Base-by-base conservation (phyloP, 371 early-diverging fungal genomes). In the Mortierella sp. region DNA sequence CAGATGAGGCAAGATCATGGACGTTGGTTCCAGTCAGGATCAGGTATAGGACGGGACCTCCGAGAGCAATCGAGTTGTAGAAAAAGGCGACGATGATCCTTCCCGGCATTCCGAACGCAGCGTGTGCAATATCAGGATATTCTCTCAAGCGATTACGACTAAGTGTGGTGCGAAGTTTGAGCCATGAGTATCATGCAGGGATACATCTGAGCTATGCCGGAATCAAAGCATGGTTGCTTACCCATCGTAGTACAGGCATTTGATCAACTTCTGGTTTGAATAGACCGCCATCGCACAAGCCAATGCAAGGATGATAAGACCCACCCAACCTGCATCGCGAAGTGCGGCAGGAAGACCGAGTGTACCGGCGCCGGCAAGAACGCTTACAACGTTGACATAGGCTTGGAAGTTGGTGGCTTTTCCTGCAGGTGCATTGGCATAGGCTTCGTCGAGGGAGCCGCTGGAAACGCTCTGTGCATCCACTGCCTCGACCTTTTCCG, bases 301-400 rank as follows among this genome's bases (percentile, higher is more conserved):
- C 27, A 95, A 80, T 17, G 88, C 78, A n/a, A 96, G 82, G 59
- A 95, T 84, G 17, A 87, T 34, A 2, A 93, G 56, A 54, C 91
- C 91, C 17, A 91, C 71, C 96, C 96, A 96, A 14, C 95, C 95
- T 50, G 92, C 90, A 57, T 91, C 88, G 21, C 79, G 85, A 19
- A 96, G 80, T 22, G 94, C 91, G 54, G 86, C 91, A 22, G 95
- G 94, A 17, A 96, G 82, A 55, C 94, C 93, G 8, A 95, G 81
- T 13, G 94, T 88, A 25, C 96, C 96, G 13, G 92, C 91, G 37
- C 96, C 96, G 4, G 94, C 93, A 17, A 93, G 86, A 4, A 94
- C 91, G 81, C 94, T 91, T 16, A 91, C 90, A 13, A 91, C 80
- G 67, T 88, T 91, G 44, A 86, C 82, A 56, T 85, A 87, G 13